Evolutionary conservation across 208 protist species (phyloP), one percentile per base, ranked within the genome.

Genomic region (Phytomonas francai): DNA sequence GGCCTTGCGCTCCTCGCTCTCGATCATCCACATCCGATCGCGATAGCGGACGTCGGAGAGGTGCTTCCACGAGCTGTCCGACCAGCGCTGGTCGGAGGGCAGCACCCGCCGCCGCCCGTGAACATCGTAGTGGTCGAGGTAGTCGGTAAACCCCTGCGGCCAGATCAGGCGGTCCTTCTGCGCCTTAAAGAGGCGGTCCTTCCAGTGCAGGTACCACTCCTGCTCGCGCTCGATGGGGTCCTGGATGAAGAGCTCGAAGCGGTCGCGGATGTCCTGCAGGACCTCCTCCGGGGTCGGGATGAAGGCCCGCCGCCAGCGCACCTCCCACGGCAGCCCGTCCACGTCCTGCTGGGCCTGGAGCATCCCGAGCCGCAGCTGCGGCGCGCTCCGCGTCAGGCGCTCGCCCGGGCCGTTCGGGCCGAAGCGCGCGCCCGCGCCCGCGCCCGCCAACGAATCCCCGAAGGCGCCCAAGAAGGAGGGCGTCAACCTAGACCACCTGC

Each of bases 161-260:
- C 90, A 96, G 56, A 96, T 92, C 85, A 96, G 89, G 62, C 90
- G 85, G 72, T 96, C 90, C 68, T 89, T 88, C 69, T 96, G 85
- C 61, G 89, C 78, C 68, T 94, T 92, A 78, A 93, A 96, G 25
- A 73, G 75, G 60, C 88, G 74, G 67, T 96, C 90, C 65, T 92
- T 91, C 87, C 88, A 96, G 79, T 96, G 88, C 63, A 93, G 74
- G 66, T 93, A 96, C 87, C 87, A 96, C 77, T 93, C 86, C 78
- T 93, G 80, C 74, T 92, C 88, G 9, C 88, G 85, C 66, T 96
- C 90, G 67, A 96, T 96, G 16, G 85, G 86, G 72, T 96, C 90
- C 61, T 92, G 85, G 51, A 93, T 78, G 70, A 87, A 96, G 19
- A 96, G 63, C 63, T 95, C 90, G 66, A 95, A 93, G 56, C 90